A percentile compares a stretch with the other conserved stretches of the same genome.
phyloP scores from a whole-genome alignment of 768 basidiomycete species.

The Rhizopogon vinicolor region DNA sequence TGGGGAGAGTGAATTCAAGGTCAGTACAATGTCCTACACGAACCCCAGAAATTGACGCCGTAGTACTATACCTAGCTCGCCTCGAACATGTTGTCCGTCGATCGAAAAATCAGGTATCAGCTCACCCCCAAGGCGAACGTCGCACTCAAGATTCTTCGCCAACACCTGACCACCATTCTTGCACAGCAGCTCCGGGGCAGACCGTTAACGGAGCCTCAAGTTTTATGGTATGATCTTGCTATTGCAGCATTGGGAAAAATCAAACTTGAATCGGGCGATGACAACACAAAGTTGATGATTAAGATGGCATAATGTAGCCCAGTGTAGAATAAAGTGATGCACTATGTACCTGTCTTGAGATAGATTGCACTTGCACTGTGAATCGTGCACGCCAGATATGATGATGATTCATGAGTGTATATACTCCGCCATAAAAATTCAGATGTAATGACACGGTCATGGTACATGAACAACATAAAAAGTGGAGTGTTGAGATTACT shows the following conservation, averaged over 20 bases:
- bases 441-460: slow-evolving; percentile 1
- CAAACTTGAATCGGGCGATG: slow-evolving; percentile 31
- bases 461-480: neutral
- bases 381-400: neutral
- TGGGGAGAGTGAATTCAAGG: slow-evolving; percentile 90
- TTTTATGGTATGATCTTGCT: slow-evolving; percentile 70
- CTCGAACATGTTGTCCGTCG: slow-evolving; percentile 68
- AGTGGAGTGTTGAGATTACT: slow-evolving; percentile 17
- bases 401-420: neutral
- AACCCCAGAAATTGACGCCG: slow-evolving; percentile 1
- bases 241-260: slow-evolving; percentile 55
- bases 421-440: neutral
- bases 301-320: slow-evolving; percentile 1
- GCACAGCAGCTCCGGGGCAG: slow-evolving; percentile 65
- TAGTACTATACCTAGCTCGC: slow-evolving; percentile 44
- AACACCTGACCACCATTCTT: slow-evolving; percentile 53
- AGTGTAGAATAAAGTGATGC: neutral
- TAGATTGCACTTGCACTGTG: neutral
- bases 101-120: slow-evolving; percentile 79
- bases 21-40: slow-evolving; percentile 21
- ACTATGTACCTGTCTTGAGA: neutral
- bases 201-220: slow-evolving; percentile 51
- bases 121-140: slow-evolving; percentile 66
- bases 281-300: slow-evolving; percentile 13
- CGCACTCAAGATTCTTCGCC: slow-evolving; percentile 77